phyloP scores from a whole-genome alignment of 768 basidiomycete species.

The Lactarius hatsudake region DNA sequence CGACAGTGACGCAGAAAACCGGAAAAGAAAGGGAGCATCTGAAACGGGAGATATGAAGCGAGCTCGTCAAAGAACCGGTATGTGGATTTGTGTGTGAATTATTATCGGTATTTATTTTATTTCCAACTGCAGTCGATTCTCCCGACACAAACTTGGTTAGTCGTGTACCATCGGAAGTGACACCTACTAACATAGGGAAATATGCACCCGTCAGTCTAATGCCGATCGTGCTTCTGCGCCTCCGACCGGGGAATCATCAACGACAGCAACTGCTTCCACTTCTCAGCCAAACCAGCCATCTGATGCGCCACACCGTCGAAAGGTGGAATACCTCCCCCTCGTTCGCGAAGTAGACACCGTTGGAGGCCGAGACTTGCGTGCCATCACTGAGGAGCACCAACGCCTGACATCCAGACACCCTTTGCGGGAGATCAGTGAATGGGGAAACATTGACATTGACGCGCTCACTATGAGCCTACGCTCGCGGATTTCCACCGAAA shows the following conservation, averaged over 20 bases:
- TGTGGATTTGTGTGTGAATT: slow-evolving; percentile 29
- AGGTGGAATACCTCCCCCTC: slow-evolving; percentile 85
- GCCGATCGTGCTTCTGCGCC: slow-evolving; percentile 29
- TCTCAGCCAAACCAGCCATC: slow-evolving; percentile 9
- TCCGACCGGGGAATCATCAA: slow-evolving; percentile 23
- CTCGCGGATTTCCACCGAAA: slow-evolving; percentile 76
- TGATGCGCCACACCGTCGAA: slow-evolving; percentile 59
- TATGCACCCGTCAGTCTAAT: slow-evolving; percentile 26
- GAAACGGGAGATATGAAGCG: slow-evolving; percentile 63
- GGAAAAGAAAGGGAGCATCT: slow-evolving; percentile 69
- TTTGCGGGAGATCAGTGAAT: slow-evolving; percentile 73
- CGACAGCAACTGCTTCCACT: neutral
- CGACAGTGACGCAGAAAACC: slow-evolving; percentile 60
- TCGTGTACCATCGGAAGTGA: slow-evolving; percentile 1
- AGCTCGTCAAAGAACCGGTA: slow-evolving; percentile 70
- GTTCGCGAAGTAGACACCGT: slow-evolving; percentile 70
- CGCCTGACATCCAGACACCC: slow-evolving; percentile 49
- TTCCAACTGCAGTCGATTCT: slow-evolving; percentile 29
- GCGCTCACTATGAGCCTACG: slow-evolving; percentile 91
- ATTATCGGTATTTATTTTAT: neutral
- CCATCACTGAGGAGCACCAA: slow-evolving; percentile 59
- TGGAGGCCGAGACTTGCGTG: slow-evolving; percentile 78
- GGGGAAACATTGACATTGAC: slow-evolving; percentile 89
- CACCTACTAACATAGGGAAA: neutral
- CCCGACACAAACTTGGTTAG: slow-evolving; percentile 34